A percentile compares a stretch with the other conserved stretches of the same genome.
Evolutionary conservation across 2,329 filamentous ascomycete species (phyloP).

Genomic region (Pezicula rhizophila): DNA sequence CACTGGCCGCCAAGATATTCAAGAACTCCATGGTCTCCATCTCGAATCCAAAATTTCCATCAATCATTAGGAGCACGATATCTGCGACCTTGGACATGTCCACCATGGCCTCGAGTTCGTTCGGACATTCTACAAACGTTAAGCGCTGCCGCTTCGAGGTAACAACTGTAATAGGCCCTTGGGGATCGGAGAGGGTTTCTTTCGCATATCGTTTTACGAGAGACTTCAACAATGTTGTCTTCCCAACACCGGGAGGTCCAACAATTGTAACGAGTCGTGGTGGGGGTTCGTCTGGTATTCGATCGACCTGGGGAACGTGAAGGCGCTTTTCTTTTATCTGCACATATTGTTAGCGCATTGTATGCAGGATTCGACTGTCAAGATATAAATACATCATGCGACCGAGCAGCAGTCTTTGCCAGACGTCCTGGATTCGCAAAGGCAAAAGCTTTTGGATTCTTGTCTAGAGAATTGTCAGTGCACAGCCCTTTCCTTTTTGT

Average conservation of each 20-base stretch:
- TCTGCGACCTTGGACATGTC: slow-evolving; percentile 96
- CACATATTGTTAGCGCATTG: slow-evolving; percentile 5
- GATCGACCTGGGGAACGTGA: slow-evolving; percentile 94
- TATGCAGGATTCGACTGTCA: slow-evolving; percentile 11
- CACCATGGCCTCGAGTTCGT: slow-evolving; percentile 93
- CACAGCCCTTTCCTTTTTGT: background rate
- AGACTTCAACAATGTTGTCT: slow-evolving; percentile 93
- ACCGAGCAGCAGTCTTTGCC: slow-evolving; percentile 38
- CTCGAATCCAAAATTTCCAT: slow-evolving; percentile 97
- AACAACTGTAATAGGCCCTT: slow-evolving; percentile 89
- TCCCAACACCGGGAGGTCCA: slow-evolving; percentile 89
- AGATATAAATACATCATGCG: slow-evolving; percentile 41
- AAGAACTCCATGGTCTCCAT: slow-evolving; percentile 99
- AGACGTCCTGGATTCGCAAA: slow-evolving; percentile 31
- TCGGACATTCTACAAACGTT: slow-evolving; percentile 96
- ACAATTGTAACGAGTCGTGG: slow-evolving; percentile 91
- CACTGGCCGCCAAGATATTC: slow-evolving; percentile 85
- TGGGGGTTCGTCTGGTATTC: slow-evolving; percentile 89
- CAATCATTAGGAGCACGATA: slow-evolving; percentile 95
- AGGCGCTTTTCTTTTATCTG: slow-evolving; percentile 92
- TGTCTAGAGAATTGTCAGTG: slow-evolving; percentile 18
- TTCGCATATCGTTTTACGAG: slow-evolving; percentile 92
- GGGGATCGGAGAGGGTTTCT: slow-evolving; percentile 83
- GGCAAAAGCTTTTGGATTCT: slow-evolving; percentile 30
- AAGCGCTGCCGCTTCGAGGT: slow-evolving; percentile 93